Percentiles rank a stretch among this genome's conserved stretches.
phyloP scores from a whole-genome alignment of 352 stramenopile species.

The Phytophthora podocarpi region DNA sequence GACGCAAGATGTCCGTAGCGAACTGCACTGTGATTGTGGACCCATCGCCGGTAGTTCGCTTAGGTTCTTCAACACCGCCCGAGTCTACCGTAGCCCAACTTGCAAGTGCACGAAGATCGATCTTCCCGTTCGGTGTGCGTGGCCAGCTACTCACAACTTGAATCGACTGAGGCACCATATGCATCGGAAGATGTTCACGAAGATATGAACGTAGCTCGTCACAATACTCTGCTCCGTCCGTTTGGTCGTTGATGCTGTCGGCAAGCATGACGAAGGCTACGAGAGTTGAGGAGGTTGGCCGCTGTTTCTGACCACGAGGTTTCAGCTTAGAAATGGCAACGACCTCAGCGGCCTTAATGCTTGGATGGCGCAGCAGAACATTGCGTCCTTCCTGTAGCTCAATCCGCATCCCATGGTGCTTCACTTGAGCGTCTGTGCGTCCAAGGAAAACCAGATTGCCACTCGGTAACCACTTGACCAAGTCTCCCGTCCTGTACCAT shows the following conservation, averaged over 20 bases:
- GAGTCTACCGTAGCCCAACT: not conserved
- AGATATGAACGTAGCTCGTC: constrained; percentile 34
- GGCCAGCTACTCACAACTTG: constrained; percentile 51
- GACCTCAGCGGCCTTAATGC: constrained; percentile 55
- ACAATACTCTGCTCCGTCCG: constrained; percentile 6
- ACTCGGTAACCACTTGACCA: constrained; percentile 59
- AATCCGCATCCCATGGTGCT: constrained; percentile 81
- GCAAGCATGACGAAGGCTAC: constrained; percentile 58
- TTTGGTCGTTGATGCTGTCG: constrained; percentile 5
- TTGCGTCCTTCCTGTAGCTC: constrained; percentile 83
- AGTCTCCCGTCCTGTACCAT: constrained; percentile 76
- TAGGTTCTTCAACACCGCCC: not conserved
- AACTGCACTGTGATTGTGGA: constrained; percentile 32
- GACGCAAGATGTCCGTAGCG: constrained; percentile 43
- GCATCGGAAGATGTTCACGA: constrained; percentile 42
- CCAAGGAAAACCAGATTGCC: constrained; percentile 70
- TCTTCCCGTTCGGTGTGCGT: constrained; percentile 75
- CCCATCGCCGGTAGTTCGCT: not conserved
- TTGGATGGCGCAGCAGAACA: constrained; percentile 43
- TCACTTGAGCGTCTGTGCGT: constrained; percentile 77
- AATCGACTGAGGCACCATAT: constrained; percentile 75
- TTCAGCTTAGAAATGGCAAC: constrained; percentile 31
- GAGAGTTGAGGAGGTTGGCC: constrained; percentile 27
- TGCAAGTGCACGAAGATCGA: constrained; percentile 55
- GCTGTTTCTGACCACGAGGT: constrained; percentile 5